These are phyloP conservation scores for Talaromyces marneffei DNA, from an alignment of 2,329 filamentous ascomycete genomes.

Conservation along the genomic window DNA sequence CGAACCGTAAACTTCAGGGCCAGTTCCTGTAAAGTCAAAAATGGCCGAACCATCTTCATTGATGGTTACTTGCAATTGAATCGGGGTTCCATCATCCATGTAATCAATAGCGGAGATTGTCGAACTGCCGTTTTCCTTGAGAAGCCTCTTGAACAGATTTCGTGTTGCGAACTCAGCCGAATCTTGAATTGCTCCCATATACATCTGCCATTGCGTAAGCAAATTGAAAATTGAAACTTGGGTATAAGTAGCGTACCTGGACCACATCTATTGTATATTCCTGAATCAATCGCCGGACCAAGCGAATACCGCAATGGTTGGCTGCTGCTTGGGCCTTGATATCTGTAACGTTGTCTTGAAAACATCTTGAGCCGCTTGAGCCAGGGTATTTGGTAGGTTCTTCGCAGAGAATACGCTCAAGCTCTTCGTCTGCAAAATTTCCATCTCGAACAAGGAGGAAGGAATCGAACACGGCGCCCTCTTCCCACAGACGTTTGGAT, in stretches of 20 bases:
- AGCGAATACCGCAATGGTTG: conserved; percentile 36
- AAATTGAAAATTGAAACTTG: background rate
- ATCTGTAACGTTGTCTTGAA: conserved; percentile 42
- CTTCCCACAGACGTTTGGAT: conserved; percentile 34
- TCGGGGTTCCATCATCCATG: conserved; percentile 9
- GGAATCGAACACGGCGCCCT: conserved; percentile 33
- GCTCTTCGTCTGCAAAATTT: conserved; percentile 30
- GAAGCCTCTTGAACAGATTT: background rate
- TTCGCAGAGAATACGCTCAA: conserved; percentile 16
- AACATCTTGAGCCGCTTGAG: conserved; percentile 17
- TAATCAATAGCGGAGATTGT: conserved; percentile 2
- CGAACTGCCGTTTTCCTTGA: background rate
- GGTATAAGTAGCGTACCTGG: conserved; percentile 17
- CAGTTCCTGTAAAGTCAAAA: conserved; percentile 8
- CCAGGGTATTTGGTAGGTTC: conserved; percentile 25
- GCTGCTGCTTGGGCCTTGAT: conserved; percentile 43
- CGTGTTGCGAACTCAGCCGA: conserved; percentile 1
- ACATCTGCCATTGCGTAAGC: background rate
- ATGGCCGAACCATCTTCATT: background rate
- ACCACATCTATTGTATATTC: conserved; percentile 32
- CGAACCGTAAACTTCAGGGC: conserved; percentile 7
- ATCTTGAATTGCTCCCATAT: conserved; percentile 1
- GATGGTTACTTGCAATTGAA: conserved; percentile 1
- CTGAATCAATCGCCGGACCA: conserved; percentile 32
- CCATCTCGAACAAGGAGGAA: conserved; percentile 29